Percentiles rank a stretch among this genome's conserved stretches.
These are phyloP conservation scores for Scolecobasidium constrictum DNA, from an alignment of 2,329 filamentous ascomycete genomes.

Conservation along the genomic window DNA sequence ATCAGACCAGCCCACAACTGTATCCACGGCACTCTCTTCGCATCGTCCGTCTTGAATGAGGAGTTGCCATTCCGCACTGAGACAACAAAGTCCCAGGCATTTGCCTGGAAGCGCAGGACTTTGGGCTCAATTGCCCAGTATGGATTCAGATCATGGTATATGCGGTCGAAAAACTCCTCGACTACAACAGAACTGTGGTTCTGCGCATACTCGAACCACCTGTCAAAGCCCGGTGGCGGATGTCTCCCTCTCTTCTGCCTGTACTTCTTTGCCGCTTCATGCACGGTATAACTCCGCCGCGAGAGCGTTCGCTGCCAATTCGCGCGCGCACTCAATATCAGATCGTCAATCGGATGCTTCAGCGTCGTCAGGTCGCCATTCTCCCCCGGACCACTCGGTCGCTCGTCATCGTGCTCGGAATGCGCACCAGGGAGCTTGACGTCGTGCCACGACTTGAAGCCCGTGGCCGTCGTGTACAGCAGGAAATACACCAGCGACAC, in stretches of 20 bases:
- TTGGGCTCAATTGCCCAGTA: slow-evolving; percentile 36
- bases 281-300: slow-evolving; percentile 14
- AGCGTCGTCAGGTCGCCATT: neutral
- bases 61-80: slow-evolving; percentile 29
- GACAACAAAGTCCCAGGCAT: slow-evolving; percentile 26
- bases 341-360: slow-evolving; percentile 5
- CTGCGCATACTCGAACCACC: slow-evolving; percentile 36
- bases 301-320: neutral
- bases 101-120: slow-evolving; percentile 30
- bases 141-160: slow-evolving; percentile 37
- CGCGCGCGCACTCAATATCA: slow-evolving; percentile 4
- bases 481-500: neutral
- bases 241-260: slow-evolving; percentile 33
- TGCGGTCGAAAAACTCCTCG: slow-evolving; percentile 41
- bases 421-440: neutral
- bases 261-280: slow-evolving; percentile 31
- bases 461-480: neutral
- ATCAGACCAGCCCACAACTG: slow-evolving; percentile 29
- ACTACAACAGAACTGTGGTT: slow-evolving; percentile 31
- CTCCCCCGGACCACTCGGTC: no score
- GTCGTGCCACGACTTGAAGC: neutral
- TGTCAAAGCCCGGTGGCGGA: slow-evolving; percentile 39
- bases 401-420: no score
- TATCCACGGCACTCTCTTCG: slow-evolving; percentile 24
- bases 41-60: slow-evolving; percentile 19